Conservation (phyloP, 2,329 filamentous ascomycete species). For the Amphichorda felina region DNA sequence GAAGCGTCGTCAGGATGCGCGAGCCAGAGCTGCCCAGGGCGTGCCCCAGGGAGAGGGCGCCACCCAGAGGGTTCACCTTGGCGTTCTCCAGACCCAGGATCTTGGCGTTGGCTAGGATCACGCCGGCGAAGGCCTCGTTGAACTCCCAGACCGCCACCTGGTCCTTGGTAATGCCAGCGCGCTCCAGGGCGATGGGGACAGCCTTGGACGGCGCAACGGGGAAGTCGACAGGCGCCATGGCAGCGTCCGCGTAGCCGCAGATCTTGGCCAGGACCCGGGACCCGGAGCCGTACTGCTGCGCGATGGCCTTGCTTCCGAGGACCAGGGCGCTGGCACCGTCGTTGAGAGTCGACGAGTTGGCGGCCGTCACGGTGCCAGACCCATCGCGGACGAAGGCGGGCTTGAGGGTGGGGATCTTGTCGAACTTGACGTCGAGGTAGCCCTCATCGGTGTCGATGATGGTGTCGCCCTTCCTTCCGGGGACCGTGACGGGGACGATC, state of each 20-base stretch:
- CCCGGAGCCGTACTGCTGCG: constrained; percentile 63
- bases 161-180: constrained; percentile 82
- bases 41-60: constrained; percentile 85
- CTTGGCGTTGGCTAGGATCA: constrained; percentile 92
- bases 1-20: constrained; percentile 75
- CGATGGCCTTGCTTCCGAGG: constrained; percentile 68
- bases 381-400: constrained; percentile 83
- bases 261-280: constrained; percentile 83
- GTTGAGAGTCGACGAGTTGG: constrained; percentile 88
- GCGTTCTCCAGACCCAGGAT: constrained; percentile 71
- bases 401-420: constrained; percentile 78
- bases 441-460: constrained; percentile 79
- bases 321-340: constrained; percentile 90
- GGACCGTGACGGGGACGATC: constrained; percentile 77
- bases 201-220: constrained; percentile 86
- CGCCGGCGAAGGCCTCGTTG: constrained; percentile 94
- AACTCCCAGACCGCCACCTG: constrained; percentile 96
- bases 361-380: constrained; percentile 83
- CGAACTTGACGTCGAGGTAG: constrained; percentile 73
- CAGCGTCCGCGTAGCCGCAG: constrained; percentile 77
- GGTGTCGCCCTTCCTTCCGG: constrained; percentile 71
- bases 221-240: constrained; percentile 86
- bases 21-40: constrained; percentile 89
- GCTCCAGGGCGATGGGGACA: constrained; percentile 76
- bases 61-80: constrained; percentile 77